These are phyloP conservation scores for Ceratobasidium sp. DNA, from an alignment of 1,284 basidiomycete species.

Conservation along the genomic window DNA sequence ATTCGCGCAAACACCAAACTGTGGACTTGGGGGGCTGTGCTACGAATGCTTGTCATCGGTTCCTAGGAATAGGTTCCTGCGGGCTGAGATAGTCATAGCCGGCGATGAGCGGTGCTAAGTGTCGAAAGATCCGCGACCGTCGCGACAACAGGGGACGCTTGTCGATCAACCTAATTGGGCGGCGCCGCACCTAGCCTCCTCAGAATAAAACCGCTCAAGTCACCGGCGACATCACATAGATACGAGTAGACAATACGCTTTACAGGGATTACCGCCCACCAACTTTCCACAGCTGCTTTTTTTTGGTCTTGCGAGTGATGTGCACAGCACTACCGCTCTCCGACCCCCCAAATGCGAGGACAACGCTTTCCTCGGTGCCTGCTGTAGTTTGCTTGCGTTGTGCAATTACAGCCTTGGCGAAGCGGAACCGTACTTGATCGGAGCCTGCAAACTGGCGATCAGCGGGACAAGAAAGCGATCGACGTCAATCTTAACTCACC, in stretches of 20 bases:
- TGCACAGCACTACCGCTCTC: conserved; percentile 78
- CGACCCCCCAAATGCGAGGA: conserved; percentile 78
- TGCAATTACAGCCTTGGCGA: conserved; percentile 86
- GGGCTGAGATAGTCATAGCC: conserved; percentile 13
- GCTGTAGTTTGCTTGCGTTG: conserved; percentile 62
- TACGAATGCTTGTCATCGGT: neutral
- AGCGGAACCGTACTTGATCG: conserved; percentile 84
- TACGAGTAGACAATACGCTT: conserved; percentile 21
- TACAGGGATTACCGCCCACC: conserved; percentile 53
- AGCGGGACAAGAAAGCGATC: conserved; percentile 22
- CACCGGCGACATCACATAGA: conserved; percentile 24
- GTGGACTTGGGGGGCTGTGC: neutral
- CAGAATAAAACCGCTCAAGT: neutral
- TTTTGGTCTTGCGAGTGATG: conserved; percentile 82
- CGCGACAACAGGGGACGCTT: neutral
- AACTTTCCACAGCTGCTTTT: conserved; percentile 84
- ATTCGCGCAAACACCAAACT: conserved; percentile 8
- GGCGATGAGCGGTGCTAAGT: neutral
- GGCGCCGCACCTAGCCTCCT: neutral
- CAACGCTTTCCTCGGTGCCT: conserved; percentile 68
- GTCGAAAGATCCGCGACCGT: conserved; percentile 2
- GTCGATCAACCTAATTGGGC: neutral
- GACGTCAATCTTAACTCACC: conserved; percentile 23
- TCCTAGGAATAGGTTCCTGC: conserved; percentile 2
- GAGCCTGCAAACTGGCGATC: conserved; percentile 59